These are phyloP conservation scores for Diplotaxis tenuifolia DNA, from an alignment of 345 rosid genomes.

Conservation along the genomic window DNA sequence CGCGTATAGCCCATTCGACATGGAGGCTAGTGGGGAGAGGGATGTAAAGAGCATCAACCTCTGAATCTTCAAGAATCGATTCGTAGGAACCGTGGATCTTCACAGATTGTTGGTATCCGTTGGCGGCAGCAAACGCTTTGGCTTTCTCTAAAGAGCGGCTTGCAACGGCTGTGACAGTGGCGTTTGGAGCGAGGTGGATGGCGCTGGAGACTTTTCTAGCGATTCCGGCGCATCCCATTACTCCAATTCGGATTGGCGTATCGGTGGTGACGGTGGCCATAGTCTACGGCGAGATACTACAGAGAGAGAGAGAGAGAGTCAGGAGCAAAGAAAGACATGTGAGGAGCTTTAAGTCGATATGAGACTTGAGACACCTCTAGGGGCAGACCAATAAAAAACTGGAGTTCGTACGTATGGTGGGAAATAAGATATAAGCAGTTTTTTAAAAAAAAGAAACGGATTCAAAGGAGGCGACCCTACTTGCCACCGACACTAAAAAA, in stretches of 20 bases:
- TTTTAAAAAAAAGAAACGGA: too few relatives aligned
- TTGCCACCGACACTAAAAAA: too few relatives aligned
- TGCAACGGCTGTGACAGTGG: slow-evolving; percentile 63
- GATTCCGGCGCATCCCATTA: slow-evolving; percentile 81
- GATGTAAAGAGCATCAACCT: slow-evolving; percentile 71
- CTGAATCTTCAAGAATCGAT: slow-evolving; percentile 66
- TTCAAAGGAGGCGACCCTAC: too few relatives aligned
- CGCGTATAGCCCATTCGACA: slow-evolving; percentile 63
- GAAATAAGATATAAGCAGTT: not conserved
- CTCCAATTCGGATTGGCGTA: slow-evolving; percentile 52
- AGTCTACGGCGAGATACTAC: not conserved
- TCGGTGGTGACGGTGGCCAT: slow-evolving; percentile 25
- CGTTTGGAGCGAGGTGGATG: slow-evolving; percentile 65
- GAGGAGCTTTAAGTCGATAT: not conserved
- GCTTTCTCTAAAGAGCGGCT: slow-evolving; percentile 76
- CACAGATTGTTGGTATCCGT: slow-evolving; percentile 55
- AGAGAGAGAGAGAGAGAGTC: not conserved
- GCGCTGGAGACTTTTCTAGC: slow-evolving; percentile 81
- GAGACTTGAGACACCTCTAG: not conserved
- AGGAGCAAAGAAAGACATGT: not conserved
- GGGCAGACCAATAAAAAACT: not conserved
- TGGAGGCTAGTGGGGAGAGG: slow-evolving; percentile 86
- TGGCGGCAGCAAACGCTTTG: slow-evolving; percentile 53
- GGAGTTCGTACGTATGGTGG: not conserved
- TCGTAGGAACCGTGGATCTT: slow-evolving; percentile 80